phyloP scores from a whole-genome alignment of 169 alveolate genomes.

The Cardiosporidium cionae region DNA sequence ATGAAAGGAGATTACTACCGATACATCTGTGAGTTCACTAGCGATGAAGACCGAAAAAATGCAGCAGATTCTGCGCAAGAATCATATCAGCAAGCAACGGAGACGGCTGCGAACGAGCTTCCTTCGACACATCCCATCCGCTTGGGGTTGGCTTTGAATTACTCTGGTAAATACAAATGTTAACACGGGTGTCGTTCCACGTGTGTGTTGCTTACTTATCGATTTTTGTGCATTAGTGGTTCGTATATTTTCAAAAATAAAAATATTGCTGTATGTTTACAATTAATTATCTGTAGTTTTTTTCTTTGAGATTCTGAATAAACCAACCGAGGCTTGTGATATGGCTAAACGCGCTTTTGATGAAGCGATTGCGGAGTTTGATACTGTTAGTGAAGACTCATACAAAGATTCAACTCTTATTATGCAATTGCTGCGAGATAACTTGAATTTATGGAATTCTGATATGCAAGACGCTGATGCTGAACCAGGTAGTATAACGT shows the following conservation, averaged over 20 bases:
- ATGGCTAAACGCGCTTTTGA: constrained; percentile 94
- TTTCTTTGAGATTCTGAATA: constrained; percentile 94
- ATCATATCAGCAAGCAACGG: constrained; percentile 94
- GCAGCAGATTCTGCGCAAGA: constrained; percentile 93
- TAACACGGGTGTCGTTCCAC: neutral
- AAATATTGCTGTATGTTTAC: neutral
- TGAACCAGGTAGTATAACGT: neutral
- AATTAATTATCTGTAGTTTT: constrained; percentile 64
- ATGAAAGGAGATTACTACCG: constrained; percentile 99
- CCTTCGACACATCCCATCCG: constrained; percentile 94
- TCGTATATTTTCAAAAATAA: neutral
- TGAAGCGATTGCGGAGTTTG: constrained; percentile 89
- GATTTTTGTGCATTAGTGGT: neutral
- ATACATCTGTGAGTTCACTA: constrained; percentile 87
- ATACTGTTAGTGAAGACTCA: constrained; percentile 83
- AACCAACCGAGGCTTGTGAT: constrained; percentile 97
- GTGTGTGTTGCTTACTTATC: neutral
- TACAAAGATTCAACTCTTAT: constrained; percentile 86
- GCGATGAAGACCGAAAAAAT: constrained; percentile 83
- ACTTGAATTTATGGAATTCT: constrained; percentile 83
- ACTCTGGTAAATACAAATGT: constrained; percentile 71
- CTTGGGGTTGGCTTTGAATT: constrained; percentile 95
- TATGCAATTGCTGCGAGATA: constrained; percentile 87
- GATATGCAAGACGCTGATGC: constrained; percentile 52
- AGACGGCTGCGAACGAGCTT: constrained; percentile 84